These are phyloP conservation scores for Epithele typhae DNA, from an alignment of 768 basidiomycete genomes.

Conservation along the genomic window DNA sequence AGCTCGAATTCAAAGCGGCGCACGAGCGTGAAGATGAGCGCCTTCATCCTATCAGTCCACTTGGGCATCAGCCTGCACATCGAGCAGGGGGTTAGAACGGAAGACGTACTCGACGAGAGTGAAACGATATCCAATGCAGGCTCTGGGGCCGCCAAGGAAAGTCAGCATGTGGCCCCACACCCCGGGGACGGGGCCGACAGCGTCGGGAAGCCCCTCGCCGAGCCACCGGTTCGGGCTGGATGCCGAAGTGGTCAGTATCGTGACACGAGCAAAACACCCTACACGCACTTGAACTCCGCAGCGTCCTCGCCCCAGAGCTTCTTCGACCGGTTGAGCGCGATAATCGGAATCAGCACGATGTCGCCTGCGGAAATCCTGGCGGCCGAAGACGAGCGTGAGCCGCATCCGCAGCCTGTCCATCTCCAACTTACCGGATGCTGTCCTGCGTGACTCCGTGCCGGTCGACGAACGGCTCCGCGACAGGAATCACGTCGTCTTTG, in stretches of 20 bases:
- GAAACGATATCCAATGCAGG: constrained; percentile 66
- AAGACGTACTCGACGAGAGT: constrained; percentile 50
- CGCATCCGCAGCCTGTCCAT: too few relatives aligned
- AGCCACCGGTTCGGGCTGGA: constrained; percentile 62
- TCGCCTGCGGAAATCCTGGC: constrained; percentile 22
- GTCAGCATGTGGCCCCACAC: constrained; percentile 56
- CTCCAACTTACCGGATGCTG: not conserved
- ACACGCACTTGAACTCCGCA: constrained; percentile 46
- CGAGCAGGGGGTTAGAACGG: not conserved
- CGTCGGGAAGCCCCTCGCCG: constrained; percentile 33
- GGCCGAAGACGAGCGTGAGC: too few relatives aligned
- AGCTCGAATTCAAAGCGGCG: constrained; percentile 28
- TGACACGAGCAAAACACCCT: constrained; percentile 1
- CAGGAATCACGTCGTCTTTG: constrained; percentile 46
- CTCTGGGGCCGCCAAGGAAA: constrained; percentile 59
- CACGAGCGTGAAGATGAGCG: constrained; percentile 26
- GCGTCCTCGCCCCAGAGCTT: constrained; percentile 62
- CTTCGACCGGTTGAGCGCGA: constrained; percentile 46
- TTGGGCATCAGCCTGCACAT: not conserved
- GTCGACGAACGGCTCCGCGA: constrained; percentile 28
- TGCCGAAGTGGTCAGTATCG: not conserved
- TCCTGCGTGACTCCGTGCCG: constrained; percentile 1
- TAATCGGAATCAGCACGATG: constrained; percentile 42
- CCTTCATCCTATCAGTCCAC: constrained; percentile 24
- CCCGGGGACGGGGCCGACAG: constrained; percentile 45